Evolutionary conservation across 345 rosid species (phyloP).

Genomic region (Gossypium raimondii): DNA sequence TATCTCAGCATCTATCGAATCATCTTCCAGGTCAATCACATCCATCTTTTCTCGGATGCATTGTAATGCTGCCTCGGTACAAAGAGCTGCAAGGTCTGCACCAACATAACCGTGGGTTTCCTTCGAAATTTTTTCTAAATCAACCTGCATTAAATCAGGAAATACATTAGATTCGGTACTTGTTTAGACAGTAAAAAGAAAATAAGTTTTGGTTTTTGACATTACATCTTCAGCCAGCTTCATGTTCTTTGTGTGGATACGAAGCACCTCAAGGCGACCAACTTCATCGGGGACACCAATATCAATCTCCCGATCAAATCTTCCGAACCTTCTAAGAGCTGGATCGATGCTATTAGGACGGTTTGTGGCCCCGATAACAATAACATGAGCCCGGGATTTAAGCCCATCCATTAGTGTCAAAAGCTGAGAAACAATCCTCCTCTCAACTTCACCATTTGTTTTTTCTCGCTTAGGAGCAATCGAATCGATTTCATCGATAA

Average conservation of each 20-base stretch:
- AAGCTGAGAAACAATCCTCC: slow-evolving; percentile 94
- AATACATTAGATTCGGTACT: neutral
- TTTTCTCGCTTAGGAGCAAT: slow-evolving; percentile 97
- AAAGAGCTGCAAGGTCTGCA: slow-evolving; percentile 93
- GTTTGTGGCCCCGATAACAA: slow-evolving; percentile 88
- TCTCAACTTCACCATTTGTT: slow-evolving; percentile 94
- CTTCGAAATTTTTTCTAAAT: slow-evolving; percentile 80
- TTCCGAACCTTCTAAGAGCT: slow-evolving; percentile 89
- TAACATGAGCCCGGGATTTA: slow-evolving; percentile 85
- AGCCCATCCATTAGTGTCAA: slow-evolving; percentile 95
- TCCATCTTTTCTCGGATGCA: slow-evolving; percentile 99
- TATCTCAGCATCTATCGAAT: slow-evolving; percentile 83
- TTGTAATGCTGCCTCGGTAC: slow-evolving; percentile 97
- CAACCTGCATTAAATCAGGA: slow-evolving; percentile 49
- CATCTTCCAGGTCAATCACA: slow-evolving; percentile 96
- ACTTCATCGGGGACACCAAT: slow-evolving; percentile 97
- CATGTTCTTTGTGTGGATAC: slow-evolving; percentile 97
- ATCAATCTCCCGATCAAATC: slow-evolving; percentile 91
- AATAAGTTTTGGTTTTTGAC: neutral
- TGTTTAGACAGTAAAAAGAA: neutral
- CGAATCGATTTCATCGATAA: slow-evolving; percentile 89
- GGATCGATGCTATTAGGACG: slow-evolving; percentile 96
- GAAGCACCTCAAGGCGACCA: slow-evolving; percentile 96
- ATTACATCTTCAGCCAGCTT: slow-evolving; percentile 91
- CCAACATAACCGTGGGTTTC: slow-evolving; percentile 98